Evolutionary conservation across 305 asterid species (phyloP).

Genomic region (Fraxinus latifolia): DNA sequence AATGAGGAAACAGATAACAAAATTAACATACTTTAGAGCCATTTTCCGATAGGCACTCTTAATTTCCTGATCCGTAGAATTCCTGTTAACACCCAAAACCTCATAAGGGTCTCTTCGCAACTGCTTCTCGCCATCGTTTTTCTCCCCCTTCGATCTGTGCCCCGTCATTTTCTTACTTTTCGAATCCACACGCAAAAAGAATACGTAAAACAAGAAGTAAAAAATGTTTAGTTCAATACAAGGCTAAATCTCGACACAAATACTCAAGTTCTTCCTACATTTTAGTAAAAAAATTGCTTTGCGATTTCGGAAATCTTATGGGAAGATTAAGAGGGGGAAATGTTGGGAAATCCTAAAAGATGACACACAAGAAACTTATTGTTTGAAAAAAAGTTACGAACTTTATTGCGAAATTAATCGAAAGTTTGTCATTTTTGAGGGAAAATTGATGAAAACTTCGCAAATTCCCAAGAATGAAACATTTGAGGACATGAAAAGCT

Average conservation of each 20-base stretch:
- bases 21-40: conserved; percentile 71
- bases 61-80: conserved; percentile 89
- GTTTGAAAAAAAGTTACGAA: not conserved
- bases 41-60: conserved; percentile 79
- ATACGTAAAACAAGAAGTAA: conserved; percentile 24
- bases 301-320: conserved; percentile 15
- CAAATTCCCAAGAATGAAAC: conserved; percentile 49
- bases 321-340: conserved; percentile 13
- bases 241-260: conserved; percentile 31
- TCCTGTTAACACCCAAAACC: conserved; percentile 78
- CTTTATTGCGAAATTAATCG: not conserved
- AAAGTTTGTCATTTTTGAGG: conserved; percentile 13
- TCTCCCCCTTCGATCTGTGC: conserved; percentile 66
- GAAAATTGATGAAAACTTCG: conserved; percentile 12
- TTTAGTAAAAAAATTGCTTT: conserved; percentile 23
- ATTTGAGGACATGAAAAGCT: conserved; percentile 25
- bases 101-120: conserved; percentile 87
- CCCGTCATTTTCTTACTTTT: conserved; percentile 57
- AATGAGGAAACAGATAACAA: not conserved
- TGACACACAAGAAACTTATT: not conserved
- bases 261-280: conserved; percentile 30
- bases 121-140: conserved; percentile 56
- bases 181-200: conserved; percentile 16
- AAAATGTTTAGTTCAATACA: conserved; percentile 17
- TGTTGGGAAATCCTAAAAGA: conserved; percentile 31